phyloP scores from a whole-genome alignment of 2,329 filamentous ascomycete genomes.

The Cladosporium sp. region DNA sequence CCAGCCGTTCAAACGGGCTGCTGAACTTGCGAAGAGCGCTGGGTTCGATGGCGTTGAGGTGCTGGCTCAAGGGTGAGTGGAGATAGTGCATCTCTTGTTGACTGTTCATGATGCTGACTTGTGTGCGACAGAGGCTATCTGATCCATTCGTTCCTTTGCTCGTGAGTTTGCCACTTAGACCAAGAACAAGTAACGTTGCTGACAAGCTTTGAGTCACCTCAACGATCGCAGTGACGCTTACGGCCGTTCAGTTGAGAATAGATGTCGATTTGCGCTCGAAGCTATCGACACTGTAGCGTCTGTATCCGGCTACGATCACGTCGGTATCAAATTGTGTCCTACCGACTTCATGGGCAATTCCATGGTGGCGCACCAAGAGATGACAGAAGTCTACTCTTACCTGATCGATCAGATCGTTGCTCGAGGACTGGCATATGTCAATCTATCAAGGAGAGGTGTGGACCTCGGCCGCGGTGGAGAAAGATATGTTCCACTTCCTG shows the following conservation, averaged over 20 bases:
- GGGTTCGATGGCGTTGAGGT: neutral
- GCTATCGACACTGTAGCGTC: neutral
- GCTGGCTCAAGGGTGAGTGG: neutral
- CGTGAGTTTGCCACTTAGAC: neutral
- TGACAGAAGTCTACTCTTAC: conserved; percentile 1
- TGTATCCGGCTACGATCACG: neutral
- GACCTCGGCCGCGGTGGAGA: neutral
- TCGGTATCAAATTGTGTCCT: neutral
- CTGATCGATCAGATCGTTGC: neutral
- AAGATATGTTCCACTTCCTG: neutral
- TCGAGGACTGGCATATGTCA: neutral
- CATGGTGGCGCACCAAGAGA: neutral
- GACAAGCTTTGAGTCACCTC: neutral
- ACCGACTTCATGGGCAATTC: neutral
- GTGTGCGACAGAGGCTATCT: neutral
- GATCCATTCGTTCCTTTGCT: neutral
- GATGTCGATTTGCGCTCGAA: neutral
- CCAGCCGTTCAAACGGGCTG: neutral
- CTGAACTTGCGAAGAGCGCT: neutral
- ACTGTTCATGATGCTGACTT: neutral
- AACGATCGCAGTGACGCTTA: neutral
- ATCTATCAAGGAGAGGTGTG: neutral
- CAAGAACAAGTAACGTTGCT: no score
- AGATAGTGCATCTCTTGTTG: neutral
- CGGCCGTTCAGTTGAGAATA: neutral